Base-by-base conservation (phyloP, 23 red algal species). In the Agarophyton chilense region DNA sequence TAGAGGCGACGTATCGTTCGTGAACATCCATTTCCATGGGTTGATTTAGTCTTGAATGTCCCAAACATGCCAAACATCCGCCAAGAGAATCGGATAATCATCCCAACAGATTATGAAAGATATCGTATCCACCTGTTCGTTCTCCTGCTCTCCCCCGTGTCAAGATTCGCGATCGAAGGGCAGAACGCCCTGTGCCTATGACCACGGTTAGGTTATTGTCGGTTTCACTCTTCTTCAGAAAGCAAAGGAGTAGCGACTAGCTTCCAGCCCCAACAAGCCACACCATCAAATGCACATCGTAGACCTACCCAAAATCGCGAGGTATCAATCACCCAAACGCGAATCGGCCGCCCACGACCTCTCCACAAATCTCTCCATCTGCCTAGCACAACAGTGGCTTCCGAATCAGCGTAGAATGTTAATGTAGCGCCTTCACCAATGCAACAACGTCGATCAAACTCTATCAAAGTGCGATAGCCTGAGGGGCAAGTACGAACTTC, bases 261-360 rank as follows among this genome's bases (percentile, higher is more conserved):
- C 68, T 88, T 88, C 84, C 84, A 88, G 64, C 84, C 84, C 84
- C 84, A 88, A 24, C 49, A 73, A 33, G 71, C 41, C 17, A 60
- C 33, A 5, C 71, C 71, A 77, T 60, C 55, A 49, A 78, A 78
- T 41, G 54, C 51, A 67, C 84, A 67, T 61, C 71, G 67, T 24
- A 88, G 71, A 34, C 84, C 84, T 21, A 88, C 65, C 55, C 50
- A 88, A 45, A 88, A 88, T 19, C 57, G 65, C 22, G 45, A 52
- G 68, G 62, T 61, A 46, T 77, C 63, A 52, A 88, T 49, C 42
- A 88, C 66, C 67, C 67, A 64, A 31, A 55, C 53, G 26, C 71
- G 55, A 17, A 76, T 67, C 18, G 62, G 62, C 61, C 63, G 84
- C 29, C 84, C 44, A 50, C 84, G 46, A 52, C 68, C 63, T 19